phyloP scores from a whole-genome alignment of 495 filamentous ascomycete species.

The Trichoderma erinaceum region DNA sequence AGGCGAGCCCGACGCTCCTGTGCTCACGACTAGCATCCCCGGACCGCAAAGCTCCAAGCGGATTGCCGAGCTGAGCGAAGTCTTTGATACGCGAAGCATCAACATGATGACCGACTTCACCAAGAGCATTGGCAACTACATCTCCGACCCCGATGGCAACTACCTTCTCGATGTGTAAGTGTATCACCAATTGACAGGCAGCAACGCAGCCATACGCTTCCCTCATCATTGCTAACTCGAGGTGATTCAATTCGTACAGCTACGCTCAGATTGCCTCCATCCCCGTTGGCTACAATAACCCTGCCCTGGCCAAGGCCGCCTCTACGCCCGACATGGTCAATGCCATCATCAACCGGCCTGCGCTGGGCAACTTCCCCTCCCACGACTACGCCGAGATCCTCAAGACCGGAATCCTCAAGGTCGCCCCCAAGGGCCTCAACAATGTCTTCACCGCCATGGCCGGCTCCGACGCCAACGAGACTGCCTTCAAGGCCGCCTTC shows the following conservation, averaged over 20 bases:
- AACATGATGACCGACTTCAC: slow-evolving; percentile 87
- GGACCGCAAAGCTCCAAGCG: slow-evolving; percentile 72
- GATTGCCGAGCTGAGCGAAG: slow-evolving; percentile 56
- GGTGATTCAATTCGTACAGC: slow-evolving; percentile 30
- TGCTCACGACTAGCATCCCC: slow-evolving; percentile 71
- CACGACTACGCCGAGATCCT: slow-evolving; percentile 83
- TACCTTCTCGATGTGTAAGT: slow-evolving; percentile 71
- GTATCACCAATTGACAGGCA: background rate
- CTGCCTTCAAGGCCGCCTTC: slow-evolving; percentile 98
- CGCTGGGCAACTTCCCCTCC: slow-evolving; percentile 92
- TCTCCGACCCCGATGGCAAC: slow-evolving; percentile 86
- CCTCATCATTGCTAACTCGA: background rate
- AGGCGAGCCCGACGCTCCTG: slow-evolving; percentile 70
- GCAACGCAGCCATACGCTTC: background rate
- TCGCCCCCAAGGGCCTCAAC: slow-evolving; percentile 83
- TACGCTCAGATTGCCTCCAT: slow-evolving; percentile 97
- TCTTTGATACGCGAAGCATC: slow-evolving; percentile 89
- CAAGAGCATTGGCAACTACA: slow-evolving; percentile 67
- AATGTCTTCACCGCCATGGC: slow-evolving; percentile 97
- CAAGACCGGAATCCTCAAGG: slow-evolving; percentile 78
- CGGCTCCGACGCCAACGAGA: slow-evolving; percentile 96
- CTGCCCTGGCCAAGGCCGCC: slow-evolving; percentile 63
- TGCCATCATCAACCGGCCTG: slow-evolving; percentile 87
- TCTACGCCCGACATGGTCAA: slow-evolving; percentile 71
- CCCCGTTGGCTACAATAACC: slow-evolving; percentile 95